Evolutionary conservation across 371 early-diverging fungal genomes (phyloP), one percentile per base, ranked within the genome.

Genomic region (Rhizomucor miehei): DNA sequence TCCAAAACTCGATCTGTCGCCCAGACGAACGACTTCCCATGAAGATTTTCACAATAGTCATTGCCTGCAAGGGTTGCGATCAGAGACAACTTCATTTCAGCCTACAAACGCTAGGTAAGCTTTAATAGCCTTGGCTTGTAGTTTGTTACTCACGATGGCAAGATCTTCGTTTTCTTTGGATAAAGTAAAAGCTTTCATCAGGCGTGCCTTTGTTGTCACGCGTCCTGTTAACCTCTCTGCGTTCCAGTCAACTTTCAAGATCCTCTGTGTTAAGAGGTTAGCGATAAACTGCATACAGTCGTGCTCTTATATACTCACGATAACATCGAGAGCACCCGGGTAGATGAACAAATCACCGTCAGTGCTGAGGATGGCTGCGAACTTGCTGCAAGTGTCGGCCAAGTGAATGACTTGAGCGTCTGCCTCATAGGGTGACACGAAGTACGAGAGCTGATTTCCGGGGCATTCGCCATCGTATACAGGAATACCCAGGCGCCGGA

Each of bases 231-330:
- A 6, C 16, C 38, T 38, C 38, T 38, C 38, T 38, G 41, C 3
- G 4, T 41, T 3, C 41, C 41, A 41, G 41, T 41, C 41, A 12
- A 41, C 12, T 41, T 41, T 41, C 41, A 41, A 41, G 41, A 41
- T 41, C 12, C 41, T 41, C 41, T 41, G 41, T 12, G 12, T 6
- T 12, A 41, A 6, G 11, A 12, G 3, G 3, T 41, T 41, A 41
- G 41, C 38, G 41, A 41, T 41, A 41, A 38, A 38, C 38, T 38
- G 38, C 38, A 38, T 38, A 38, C 38, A 38, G 38, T 38, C 38
- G 38, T 38, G 38, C 38, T 38, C 38, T 38, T 38, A 38, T 38
- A 38, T 38, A 38, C 38, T 38, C 38, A 38, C 38, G 38, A 38
- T 38, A 14, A 38, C 38, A 38, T 38, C 14, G 38, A 38, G 10